These are phyloP conservation scores for Hyphochytrium catenoides DNA, from an alignment of 352 stramenopile genomes.

Conservation along the genomic window DNA sequence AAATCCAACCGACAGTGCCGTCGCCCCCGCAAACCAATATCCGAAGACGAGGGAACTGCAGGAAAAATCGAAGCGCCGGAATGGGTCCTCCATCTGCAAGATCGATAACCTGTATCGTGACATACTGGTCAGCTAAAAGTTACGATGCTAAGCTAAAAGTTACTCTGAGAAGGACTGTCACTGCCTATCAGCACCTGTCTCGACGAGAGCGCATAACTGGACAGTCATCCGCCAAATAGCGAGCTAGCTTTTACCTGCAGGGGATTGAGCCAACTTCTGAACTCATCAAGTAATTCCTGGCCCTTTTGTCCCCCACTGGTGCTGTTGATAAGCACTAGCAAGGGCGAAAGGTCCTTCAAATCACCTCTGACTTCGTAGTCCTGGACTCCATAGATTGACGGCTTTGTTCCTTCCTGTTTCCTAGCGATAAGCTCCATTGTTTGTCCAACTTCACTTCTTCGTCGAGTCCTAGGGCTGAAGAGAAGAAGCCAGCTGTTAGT, in stretches of 20 bases:
- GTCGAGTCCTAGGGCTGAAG: slow-evolving; percentile 4
- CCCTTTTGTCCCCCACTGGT: slow-evolving; percentile 77
- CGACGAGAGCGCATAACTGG: too few species aligned
- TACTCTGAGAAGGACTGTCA: background rate
- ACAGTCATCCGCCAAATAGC: slow-evolving; percentile 1
- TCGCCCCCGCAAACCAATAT: slow-evolving; percentile 85
- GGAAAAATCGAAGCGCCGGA: slow-evolving; percentile 65
- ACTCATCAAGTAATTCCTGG: slow-evolving; percentile 66
- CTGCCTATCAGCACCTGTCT: too few species aligned
- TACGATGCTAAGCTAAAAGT: background rate
- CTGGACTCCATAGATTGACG: slow-evolving; percentile 26
- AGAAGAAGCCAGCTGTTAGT: slow-evolving; percentile 26
- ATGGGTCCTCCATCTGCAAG: slow-evolving; percentile 73
- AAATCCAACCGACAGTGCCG: slow-evolving; percentile 76
- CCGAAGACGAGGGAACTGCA: slow-evolving; percentile 49
- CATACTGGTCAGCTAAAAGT: background rate
- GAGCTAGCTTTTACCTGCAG: slow-evolving; percentile 31
- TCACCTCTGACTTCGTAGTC: background rate
- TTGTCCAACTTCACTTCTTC: slow-evolving; percentile 3
- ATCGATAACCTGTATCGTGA: slow-evolving; percentile 44
- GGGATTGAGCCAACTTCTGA: slow-evolving; percentile 76
- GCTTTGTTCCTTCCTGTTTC: slow-evolving; percentile 26
- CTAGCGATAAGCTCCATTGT: slow-evolving; percentile 8
- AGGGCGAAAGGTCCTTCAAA: slow-evolving; percentile 7
- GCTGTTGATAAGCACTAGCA: slow-evolving; percentile 86